Conservation (phyloP, 345 rosid species). For the Bruguiera sexangula region DNA sequence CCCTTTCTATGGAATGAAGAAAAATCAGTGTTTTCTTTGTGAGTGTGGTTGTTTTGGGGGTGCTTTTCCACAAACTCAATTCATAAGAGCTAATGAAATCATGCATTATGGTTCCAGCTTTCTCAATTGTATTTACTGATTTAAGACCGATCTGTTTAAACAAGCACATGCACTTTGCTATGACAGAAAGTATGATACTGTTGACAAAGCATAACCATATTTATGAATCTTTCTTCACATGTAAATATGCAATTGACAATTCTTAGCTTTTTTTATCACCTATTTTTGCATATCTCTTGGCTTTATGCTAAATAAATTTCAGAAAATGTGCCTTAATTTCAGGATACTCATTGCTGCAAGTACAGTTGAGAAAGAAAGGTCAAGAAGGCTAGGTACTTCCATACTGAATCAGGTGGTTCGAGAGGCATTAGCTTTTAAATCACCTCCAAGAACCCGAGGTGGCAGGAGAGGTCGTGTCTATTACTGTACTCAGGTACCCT, state of each 20-base stretch:
- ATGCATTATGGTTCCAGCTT: no score
- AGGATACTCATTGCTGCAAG: constrained; percentile 81
- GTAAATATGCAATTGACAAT: neutral
- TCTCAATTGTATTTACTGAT: no score
- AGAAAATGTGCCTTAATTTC: constrained; percentile 16
- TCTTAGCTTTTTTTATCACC: neutral
- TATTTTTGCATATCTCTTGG: neutral
- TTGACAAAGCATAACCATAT: no score
- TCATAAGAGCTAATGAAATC: no score
- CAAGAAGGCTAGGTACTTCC: constrained; percentile 81
- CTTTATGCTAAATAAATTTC: neutral
- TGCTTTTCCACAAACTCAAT: no score
- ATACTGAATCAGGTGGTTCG: constrained; percentile 76
- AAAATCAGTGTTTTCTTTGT: no score
- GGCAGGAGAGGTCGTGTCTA: constrained; percentile 88
- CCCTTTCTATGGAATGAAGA: no score
- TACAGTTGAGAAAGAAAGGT: constrained; percentile 81
- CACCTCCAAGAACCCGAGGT: constrained; percentile 91
- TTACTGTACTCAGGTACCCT: constrained; percentile 83
- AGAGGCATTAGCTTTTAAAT: constrained; percentile 85
- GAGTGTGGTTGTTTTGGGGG: no score
- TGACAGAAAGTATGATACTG: no score
- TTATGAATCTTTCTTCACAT: no score
- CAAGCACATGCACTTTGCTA: no score
- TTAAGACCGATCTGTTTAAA: no score